Evolutionary conservation across 2,329 filamentous ascomycete species (phyloP).

Genomic region (Exophiala sideris): DNA sequence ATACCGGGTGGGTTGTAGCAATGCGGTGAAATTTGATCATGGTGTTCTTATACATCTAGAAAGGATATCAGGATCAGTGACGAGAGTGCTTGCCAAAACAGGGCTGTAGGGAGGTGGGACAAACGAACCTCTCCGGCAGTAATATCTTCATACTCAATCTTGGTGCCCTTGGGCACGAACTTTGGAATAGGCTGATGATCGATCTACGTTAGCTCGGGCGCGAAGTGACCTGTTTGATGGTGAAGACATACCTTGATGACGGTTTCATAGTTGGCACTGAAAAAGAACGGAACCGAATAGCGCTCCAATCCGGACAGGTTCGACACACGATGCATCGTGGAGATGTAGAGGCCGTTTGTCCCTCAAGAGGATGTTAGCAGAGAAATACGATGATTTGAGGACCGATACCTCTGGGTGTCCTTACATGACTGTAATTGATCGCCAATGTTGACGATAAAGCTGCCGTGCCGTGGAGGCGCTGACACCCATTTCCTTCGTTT

Average conservation of each 20-base stretch:
- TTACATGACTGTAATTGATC: slow-evolving; percentile 38
- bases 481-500: slow-evolving; percentile 45
- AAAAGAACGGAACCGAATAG: slow-evolving; percentile 42
- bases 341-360: slow-evolving; percentile 42
- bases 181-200: background rate
- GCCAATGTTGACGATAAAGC: slow-evolving; percentile 47
- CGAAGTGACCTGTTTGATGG: background rate
- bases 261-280: slow-evolving; percentile 10
- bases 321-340: slow-evolving; percentile 41
- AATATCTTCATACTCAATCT: background rate
- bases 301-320: slow-evolving; percentile 37
- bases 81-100: background rate
- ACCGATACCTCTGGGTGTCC: background rate
- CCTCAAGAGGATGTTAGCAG: background rate
- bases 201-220: background rate
- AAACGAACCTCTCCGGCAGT: slow-evolving; percentile 2
- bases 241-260: slow-evolving; percentile 4
- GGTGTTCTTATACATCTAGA: slow-evolving; percentile 5
- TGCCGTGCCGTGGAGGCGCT: slow-evolving; percentile 40
- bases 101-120: background rate
- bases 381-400: background rate
- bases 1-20: no score
- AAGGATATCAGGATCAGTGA: background rate
- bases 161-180: background rate
- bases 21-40: background rate